Evolutionary conservation across 176 grass and related monocot species (phyloP), one percentile per base, ranked within the genome.

Genomic region (Lolium perenne): DNA sequence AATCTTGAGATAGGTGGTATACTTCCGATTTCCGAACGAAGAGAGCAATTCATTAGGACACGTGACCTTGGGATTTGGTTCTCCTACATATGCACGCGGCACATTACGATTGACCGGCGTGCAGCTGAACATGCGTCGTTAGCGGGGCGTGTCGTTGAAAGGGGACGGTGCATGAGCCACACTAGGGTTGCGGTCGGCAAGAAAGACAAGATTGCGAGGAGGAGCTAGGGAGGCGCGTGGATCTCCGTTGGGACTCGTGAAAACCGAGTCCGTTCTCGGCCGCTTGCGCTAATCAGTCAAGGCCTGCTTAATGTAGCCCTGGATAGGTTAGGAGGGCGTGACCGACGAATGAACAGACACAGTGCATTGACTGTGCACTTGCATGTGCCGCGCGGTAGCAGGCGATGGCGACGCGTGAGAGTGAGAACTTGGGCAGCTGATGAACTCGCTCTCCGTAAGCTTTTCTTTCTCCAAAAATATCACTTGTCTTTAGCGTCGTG

Each of bases 151-250:
- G 77, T 66, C 57, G 46, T 21, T 8, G 13, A 7, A 50, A 13
- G 25, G 26, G 58, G 23, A 8, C 68, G 58, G 83, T 25, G 46
- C 82, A 49, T 21, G 69, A 47, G 70, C 46, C 22, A 29, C 21
- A 17, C 22, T 18, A 7, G 32, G 57, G 35, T 35, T 53, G 47
- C 62, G 68, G 82, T 74, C 87, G 76, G 82, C 68, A 23, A 43
- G 76, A 63, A 57, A 80, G 87, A 89, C 87, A 89, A 89, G 68
- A 29, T 8, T n/a, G 79, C 76, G 26, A 35, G 32, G 29, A 29
- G 29, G 32, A 35, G 32, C 32, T 21, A 69, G 21, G 38, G 26
- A n/a, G 62, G 35, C 41, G 63, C 38, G 71, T 41, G 86, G 75
- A 84, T 65, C 65, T 21, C 75, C 2, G 15, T 25, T 6, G 66